phyloP scores from a whole-genome alignment of 164 flowering plant genomes.

The Pachysandra terminalis region DNA sequence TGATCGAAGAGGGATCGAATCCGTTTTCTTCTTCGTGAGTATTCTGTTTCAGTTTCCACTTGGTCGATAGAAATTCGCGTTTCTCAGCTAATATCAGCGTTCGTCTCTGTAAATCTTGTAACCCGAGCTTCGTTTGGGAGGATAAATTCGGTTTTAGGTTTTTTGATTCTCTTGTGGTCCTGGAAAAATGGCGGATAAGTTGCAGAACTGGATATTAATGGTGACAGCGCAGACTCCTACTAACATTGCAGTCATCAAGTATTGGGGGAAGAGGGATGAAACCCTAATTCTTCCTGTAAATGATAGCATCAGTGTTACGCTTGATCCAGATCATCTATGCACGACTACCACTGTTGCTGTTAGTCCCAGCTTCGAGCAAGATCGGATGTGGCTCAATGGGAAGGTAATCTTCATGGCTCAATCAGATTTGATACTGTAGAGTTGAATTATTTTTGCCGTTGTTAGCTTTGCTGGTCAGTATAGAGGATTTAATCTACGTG shows the following conservation, averaged over 20 bases:
- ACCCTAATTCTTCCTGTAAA: constrained; percentile 81
- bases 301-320: constrained; percentile 91
- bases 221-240: constrained; percentile 91
- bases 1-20: neutral
- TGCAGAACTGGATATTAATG: constrained; percentile 63
- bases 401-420: constrained; percentile 44
- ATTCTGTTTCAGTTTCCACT: neutral
- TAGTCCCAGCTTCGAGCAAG: constrained; percentile 66
- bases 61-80: neutral
- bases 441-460: constrained; percentile 4
- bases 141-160: neutral
- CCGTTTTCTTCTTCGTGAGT: neutral
- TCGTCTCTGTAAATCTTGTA: neutral
- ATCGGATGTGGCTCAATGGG: constrained; percentile 98
- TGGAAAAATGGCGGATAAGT: constrained; percentile 23
- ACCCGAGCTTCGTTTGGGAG: neutral
- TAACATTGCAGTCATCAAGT: constrained; percentile 94
- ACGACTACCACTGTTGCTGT: constrained; percentile 96
- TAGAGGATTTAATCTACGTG: constrained; percentile 89
- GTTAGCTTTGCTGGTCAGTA: constrained; percentile 29
- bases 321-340: constrained; percentile 90
- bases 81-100: neutral
- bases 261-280: constrained; percentile 98
- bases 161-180: neutral
- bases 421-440: neutral